Evolutionary conservation across 208 protist genomes (phyloP).

Genomic region (Vickermania spadyakhi): DNA sequence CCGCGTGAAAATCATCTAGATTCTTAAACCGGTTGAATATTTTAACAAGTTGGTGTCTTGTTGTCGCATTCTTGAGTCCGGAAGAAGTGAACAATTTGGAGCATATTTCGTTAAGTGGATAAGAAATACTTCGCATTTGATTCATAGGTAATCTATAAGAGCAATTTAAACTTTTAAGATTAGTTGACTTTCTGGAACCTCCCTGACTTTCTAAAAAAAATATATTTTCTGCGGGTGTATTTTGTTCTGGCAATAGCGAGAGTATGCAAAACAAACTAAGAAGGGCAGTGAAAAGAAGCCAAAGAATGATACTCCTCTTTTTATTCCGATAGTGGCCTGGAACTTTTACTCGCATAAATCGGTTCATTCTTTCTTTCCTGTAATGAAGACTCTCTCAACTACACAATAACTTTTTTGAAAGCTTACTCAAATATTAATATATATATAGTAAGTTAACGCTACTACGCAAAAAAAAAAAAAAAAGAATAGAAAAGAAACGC

Average conservation of each 20-base stretch:
- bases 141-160: neutral
- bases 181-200: neutral
- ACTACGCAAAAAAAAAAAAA: neutral
- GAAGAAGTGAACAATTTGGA: neutral
- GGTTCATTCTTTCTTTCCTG: neutral
- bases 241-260: too few species aligned
- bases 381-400: neutral
- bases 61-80: neutral
- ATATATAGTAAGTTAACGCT: neutral
- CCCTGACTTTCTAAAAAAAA: neutral
- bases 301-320: neutral
- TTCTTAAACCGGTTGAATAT: neutral
- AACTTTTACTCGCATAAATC: neutral
- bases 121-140: neutral
- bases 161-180: neutral
- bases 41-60: neutral
- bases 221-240: neutral
- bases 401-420: neutral
- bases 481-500: neutral
- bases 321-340: neutral
- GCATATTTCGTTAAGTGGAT: neutral
- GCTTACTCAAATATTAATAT: neutral
- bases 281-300: neutral
- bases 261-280: neutral
- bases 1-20: neutral